Conservation (phyloP, 2,329 filamentous ascomycete genomes). For the Mycosphaerelloides madeirae region DNA sequence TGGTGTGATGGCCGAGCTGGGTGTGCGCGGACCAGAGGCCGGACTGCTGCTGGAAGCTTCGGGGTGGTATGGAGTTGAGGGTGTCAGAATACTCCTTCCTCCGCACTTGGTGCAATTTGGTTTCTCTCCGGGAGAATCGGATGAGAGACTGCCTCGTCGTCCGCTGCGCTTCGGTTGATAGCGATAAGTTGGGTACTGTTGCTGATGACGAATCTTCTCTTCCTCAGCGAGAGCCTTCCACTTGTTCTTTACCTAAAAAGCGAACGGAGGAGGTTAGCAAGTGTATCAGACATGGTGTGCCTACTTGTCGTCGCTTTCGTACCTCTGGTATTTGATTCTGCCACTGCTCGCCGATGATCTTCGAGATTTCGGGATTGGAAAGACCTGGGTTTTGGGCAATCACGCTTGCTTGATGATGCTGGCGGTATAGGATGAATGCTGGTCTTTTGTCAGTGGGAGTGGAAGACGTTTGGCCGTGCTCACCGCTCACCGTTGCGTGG, state of each 20-base stretch:
- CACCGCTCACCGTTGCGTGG: slow-evolving; percentile 62
- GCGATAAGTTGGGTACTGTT: slow-evolving; percentile 87
- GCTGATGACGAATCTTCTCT: slow-evolving; percentile 84
- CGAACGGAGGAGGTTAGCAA: no score
- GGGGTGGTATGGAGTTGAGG: slow-evolving; percentile 50
- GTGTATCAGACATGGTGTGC: no score
- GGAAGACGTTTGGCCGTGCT: slow-evolving; percentile 36
- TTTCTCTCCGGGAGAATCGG: slow-evolving; percentile 36
- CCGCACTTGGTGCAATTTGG: slow-evolving; percentile 65
- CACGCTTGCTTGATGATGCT: slow-evolving; percentile 81
- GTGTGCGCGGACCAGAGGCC: slow-evolving; percentile 28
- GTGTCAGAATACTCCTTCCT: slow-evolving; percentile 61
- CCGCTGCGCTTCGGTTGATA: slow-evolving; percentile 71
- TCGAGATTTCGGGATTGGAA: slow-evolving; percentile 92
- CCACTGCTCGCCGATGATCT: slow-evolving; percentile 95
- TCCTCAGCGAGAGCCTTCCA: slow-evolving; percentile 92
- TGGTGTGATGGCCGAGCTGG: slow-evolving; percentile 29
- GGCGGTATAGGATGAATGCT: slow-evolving; percentile 98
- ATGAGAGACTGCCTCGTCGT: slow-evolving; percentile 39
- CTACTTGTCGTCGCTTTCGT: no score
- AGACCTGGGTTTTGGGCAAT: slow-evolving; percentile 80
- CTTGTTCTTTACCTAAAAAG: slow-evolving; percentile 71
- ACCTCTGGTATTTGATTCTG: slow-evolving; percentile 65
- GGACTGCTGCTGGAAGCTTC: slow-evolving; percentile 23
- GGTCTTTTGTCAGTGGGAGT: slow-evolving; percentile 28